phyloP scores from a whole-genome alignment of 805 yeast genomes.

The Kuraishia cidri region DNA sequence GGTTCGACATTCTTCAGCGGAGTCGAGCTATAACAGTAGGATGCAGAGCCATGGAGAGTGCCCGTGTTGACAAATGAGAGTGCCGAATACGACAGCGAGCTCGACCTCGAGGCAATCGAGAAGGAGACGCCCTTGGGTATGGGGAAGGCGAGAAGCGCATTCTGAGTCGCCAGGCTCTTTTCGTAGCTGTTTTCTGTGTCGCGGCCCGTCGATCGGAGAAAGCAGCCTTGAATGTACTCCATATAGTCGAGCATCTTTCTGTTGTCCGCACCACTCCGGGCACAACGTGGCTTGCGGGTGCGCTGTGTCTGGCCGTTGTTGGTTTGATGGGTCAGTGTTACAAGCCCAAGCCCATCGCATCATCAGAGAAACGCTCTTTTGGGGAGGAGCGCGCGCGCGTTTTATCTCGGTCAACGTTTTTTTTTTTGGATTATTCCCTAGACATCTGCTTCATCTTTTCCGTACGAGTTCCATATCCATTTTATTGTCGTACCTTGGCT shows the following conservation, averaged over 20 bases:
- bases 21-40: slow-evolving; percentile 68
- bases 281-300: too few species aligned
- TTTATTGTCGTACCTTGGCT: too few species aligned
- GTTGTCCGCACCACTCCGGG: too few species aligned
- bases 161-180: slow-evolving; percentile 63
- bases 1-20: slow-evolving; percentile 43
- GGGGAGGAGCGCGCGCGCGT: too few species aligned
- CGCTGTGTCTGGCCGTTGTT: background rate
- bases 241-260: slow-evolving; percentile 80
- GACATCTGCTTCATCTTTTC: too few species aligned
- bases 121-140: slow-evolving; percentile 62
- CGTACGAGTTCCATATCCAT: too few species aligned
- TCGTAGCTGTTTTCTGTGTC: slow-evolving; percentile 71
- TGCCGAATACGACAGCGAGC: slow-evolving; percentile 64
- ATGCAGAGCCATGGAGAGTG: slow-evolving; percentile 68
- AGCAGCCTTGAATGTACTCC: slow-evolving; percentile 77
- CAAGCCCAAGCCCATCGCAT: too few species aligned
- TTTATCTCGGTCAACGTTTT: too few species aligned
- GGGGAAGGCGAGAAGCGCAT: slow-evolving; percentile 60
- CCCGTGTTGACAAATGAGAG: slow-evolving; percentile 59
- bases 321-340: too few species aligned
- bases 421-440: too few species aligned
- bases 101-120: slow-evolving; percentile 60
- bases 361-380: too few species aligned
- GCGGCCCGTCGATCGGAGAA: slow-evolving; percentile 68